These are phyloP conservation scores for Urochloa ruziziensis DNA, from an alignment of 176 grass and related monocot species.

Conservation along the genomic window DNA sequence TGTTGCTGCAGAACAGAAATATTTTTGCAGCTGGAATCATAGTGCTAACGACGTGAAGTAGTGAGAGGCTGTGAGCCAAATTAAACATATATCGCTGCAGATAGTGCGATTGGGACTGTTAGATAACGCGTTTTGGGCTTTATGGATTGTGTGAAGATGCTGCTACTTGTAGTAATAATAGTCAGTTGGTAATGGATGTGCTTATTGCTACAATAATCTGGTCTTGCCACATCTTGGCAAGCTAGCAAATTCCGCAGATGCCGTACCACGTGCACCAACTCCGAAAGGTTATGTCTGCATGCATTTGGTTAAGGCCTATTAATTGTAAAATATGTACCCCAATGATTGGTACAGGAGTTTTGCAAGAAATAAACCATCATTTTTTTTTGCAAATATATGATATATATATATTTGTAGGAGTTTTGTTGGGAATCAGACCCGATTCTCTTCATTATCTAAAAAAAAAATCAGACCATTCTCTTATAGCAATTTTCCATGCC, in stretches of 20 bases:
- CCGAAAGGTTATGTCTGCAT: neutral
- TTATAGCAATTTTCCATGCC: neutral
- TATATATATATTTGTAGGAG: too few species aligned
- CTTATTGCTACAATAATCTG: neutral
- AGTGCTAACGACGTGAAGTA: neutral
- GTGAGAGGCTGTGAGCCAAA: too few species aligned
- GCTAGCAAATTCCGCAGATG: neutral
- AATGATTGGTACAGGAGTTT: neutral
- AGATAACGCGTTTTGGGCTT: neutral
- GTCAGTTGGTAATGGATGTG: neutral
- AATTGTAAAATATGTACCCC: neutral
- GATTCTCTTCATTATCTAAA: too few species aligned
- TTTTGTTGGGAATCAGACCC: too few species aligned
- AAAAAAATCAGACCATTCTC: too few species aligned
- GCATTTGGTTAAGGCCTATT: too few species aligned
- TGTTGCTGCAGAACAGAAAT: neutral
- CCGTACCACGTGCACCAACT: neutral
- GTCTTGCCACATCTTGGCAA: neutral
- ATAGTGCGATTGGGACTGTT: neutral
- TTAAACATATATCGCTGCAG: neutral
- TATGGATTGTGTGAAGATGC: neutral
- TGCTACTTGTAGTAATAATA: neutral
- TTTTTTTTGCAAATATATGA: too few species aligned
- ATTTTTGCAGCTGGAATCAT: neutral
- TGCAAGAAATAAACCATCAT: neutral